Conservation (phyloP, 2,329 filamentous ascomycete species). For the Alternaria solani region DNA sequence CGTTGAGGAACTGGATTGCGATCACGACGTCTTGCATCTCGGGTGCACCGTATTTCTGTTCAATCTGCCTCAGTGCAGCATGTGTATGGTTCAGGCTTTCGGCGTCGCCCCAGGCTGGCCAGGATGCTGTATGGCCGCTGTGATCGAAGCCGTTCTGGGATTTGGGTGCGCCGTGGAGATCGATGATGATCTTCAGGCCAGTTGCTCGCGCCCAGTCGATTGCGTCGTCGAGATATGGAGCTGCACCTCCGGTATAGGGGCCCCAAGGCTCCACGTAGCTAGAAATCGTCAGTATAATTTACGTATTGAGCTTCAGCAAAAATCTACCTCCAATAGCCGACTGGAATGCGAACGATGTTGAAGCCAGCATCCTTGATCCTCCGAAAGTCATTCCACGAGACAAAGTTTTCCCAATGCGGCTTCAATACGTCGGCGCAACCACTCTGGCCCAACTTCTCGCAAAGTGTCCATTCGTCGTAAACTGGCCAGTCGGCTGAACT, state of each 20-base stretch:
- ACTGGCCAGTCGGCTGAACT: conserved; percentile 43
- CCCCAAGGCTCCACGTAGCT: conserved; percentile 47
- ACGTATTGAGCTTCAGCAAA: background rate
- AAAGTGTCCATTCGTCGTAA: conserved; percentile 61
- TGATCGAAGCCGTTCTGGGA: conserved; percentile 71
- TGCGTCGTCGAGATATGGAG: conserved; percentile 62
- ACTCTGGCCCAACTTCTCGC: conserved; percentile 57
- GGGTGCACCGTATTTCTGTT: conserved; percentile 62
- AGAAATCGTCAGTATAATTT: background rate
- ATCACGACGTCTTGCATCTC: conserved; percentile 67
- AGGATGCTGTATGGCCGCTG: conserved; percentile 59
- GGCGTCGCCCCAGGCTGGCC: conserved; percentile 57
- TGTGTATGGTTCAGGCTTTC: conserved; percentile 61
- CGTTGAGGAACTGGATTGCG: conserved; percentile 65
- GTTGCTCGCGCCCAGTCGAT: conserved; percentile 64
- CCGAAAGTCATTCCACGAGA: conserved; percentile 60
- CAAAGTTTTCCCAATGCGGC: conserved; percentile 62
- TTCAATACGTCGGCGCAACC: conserved; percentile 55
- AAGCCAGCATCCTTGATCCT: conserved; percentile 65
- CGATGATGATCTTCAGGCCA: conserved; percentile 64
- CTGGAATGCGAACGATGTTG: conserved; percentile 66
- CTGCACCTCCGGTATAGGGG: conserved; percentile 61
- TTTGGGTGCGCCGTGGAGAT: conserved; percentile 62
- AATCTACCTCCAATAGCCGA: conserved; percentile 66
- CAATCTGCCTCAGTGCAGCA: conserved; percentile 64